Percentiles rank a stretch among this genome's conserved stretches.
These are phyloP conservation scores for Cladorrhinum sp. DNA, from an alignment of 2,329 filamentous ascomycete genomes.

Conservation along the genomic window DNA sequence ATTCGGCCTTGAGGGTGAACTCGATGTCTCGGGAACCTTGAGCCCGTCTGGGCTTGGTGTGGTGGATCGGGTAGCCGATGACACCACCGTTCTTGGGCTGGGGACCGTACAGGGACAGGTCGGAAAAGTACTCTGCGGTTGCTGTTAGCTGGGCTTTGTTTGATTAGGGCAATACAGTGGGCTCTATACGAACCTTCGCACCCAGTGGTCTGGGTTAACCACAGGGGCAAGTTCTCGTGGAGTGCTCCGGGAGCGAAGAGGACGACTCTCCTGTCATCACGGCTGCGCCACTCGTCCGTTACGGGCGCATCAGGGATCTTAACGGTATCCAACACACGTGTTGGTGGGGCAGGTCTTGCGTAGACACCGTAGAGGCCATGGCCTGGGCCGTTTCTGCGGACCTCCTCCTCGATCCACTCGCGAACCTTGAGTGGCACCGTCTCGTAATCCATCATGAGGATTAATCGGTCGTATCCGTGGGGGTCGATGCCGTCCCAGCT, in stretches of 20 bases:
- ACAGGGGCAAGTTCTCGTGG: conserved; percentile 49
- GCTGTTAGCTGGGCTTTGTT: conserved; percentile 1
- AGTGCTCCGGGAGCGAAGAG: conserved; percentile 53
- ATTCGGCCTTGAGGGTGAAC: conserved; percentile 37
- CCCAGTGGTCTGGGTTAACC: conserved; percentile 42
- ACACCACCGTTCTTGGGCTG: conserved; percentile 29
- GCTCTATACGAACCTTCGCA: conserved; percentile 41
- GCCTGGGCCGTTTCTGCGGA: conserved; percentile 33
- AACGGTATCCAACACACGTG: conserved; percentile 39
- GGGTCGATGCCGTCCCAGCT: conserved; percentile 51
- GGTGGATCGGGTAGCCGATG: conserved; percentile 31
- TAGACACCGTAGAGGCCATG: conserved; percentile 44
- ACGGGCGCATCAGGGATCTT: conserved; percentile 29
- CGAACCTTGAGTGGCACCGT: conserved; percentile 43
- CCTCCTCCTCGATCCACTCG: conserved; percentile 48
- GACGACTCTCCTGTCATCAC: conserved; percentile 39
- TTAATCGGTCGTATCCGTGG: conserved; percentile 48
- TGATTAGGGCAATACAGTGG: no score
- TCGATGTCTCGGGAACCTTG: conserved; percentile 31
- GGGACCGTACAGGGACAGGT: conserved; percentile 30
- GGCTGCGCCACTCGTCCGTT: conserved; percentile 28
- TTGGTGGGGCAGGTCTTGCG: conserved; percentile 37
- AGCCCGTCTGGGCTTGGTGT: conserved; percentile 30
- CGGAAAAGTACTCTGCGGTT: conserved; percentile 20
- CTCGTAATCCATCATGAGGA: conserved; percentile 46